phyloP scores from a whole-genome alignment of 2,329 filamentous ascomycete species.

The Colletotrichum sp. region DNA sequence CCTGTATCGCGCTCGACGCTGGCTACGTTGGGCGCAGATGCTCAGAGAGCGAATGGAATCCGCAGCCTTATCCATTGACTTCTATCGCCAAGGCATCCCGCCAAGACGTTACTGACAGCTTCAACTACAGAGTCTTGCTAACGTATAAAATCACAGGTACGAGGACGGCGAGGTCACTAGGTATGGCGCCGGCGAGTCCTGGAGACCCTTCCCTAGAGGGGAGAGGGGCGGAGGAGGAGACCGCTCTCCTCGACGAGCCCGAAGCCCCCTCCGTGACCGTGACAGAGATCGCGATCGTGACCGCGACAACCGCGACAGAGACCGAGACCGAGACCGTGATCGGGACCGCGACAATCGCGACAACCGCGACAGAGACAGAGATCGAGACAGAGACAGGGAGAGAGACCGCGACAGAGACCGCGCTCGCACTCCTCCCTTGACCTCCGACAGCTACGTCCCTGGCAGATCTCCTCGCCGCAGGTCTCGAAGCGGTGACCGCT shows the following conservation, averaged over 20 bases:
- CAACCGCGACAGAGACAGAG: constrained; percentile 38
- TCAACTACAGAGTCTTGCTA: background rate
- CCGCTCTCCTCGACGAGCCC: constrained; percentile 46
- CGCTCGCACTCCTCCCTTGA: constrained; percentile 38
- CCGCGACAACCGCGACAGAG: constrained; percentile 37
- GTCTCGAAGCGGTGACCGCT: constrained; percentile 47
- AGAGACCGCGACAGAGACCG: constrained; percentile 16
- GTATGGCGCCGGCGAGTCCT: constrained; percentile 67
- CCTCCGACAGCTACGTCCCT: constrained; percentile 53
- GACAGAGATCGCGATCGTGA: constrained; percentile 23
- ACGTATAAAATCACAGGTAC: constrained; percentile 45
- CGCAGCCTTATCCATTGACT: background rate
- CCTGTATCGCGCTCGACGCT: background rate
- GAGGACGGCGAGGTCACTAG: constrained; percentile 67
- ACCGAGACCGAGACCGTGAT: constrained; percentile 24
- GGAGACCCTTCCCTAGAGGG: constrained; percentile 58
- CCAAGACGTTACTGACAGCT: background rate
- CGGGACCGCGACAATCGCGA: constrained; percentile 28
- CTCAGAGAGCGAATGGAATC: background rate
- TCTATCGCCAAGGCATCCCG: background rate
- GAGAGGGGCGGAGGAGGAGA: constrained; percentile 27
- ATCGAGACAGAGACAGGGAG: constrained; percentile 19
- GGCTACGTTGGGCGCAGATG: background rate
- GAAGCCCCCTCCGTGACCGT: constrained; percentile 28
- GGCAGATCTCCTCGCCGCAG: constrained; percentile 46